A percentile compares a stretch with the other conserved stretches of the same genome.
Conservation (phyloP, 768 basidiomycete species). For the Russula griseocarnosa region DNA sequence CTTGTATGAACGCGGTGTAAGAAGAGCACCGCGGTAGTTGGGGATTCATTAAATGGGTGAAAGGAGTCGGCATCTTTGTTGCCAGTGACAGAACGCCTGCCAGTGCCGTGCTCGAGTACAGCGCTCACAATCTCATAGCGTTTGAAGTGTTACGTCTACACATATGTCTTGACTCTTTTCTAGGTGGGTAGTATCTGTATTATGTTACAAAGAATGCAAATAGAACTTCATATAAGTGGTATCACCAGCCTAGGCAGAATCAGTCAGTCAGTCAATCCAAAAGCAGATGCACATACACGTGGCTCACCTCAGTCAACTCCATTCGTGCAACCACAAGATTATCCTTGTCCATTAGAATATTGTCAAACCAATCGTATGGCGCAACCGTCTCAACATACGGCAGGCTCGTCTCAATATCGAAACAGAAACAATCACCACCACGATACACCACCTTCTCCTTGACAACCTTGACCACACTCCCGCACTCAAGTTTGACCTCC, state of each 20-base stretch:
- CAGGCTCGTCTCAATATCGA: background rate
- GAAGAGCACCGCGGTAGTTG: too few species aligned
- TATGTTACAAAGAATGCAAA: conserved; percentile 8
- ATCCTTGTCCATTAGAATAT: conserved; percentile 13
- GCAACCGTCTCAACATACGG: conserved; percentile 15
- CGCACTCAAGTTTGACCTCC: background rate
- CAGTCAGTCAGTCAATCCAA: too few species aligned
- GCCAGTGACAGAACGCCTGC: too few species aligned
- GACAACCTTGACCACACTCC: background rate
- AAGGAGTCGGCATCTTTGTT: too few species aligned
- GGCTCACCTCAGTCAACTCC: background rate
- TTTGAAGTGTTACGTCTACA: too few species aligned
- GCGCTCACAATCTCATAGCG: too few species aligned
- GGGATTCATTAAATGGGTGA: too few species aligned
- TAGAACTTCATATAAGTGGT: conserved; percentile 9
- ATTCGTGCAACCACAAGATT: conserved; percentile 7
- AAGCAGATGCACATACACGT: background rate
- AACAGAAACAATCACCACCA: conserved; percentile 4
- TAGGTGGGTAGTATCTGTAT: too few species aligned
- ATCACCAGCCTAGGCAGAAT: background rate
- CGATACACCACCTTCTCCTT: background rate
- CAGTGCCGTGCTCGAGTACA: too few species aligned
- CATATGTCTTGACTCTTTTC: too few species aligned
- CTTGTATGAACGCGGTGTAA: too few species aligned
- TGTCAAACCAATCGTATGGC: background rate